Evolutionary conservation across 129 eudicot species (phyloP).

Genomic region (Chrysanthemum makinoi): DNA sequence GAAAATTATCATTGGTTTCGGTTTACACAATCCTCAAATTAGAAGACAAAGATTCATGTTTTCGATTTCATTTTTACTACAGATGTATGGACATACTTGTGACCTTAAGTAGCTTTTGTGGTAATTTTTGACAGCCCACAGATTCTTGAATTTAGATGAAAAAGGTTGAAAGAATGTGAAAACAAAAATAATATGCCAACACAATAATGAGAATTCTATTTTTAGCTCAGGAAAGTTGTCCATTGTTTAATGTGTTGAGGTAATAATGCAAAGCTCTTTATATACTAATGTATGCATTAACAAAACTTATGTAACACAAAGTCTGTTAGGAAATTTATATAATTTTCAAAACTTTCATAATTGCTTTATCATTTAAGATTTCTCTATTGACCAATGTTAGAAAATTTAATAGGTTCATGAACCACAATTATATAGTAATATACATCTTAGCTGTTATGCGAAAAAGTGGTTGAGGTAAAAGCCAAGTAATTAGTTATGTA

Average conservation of each 20-base stretch:
- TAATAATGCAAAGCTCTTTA: not conserved
- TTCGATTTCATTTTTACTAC: not conserved
- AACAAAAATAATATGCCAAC: not conserved
- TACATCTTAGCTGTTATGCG: not conserved
- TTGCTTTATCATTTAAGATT: not conserved
- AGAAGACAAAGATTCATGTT: not conserved
- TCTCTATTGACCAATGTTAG: not conserved
- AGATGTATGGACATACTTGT: conserved; percentile 13
- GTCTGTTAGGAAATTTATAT: not conserved
- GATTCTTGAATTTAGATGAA: not conserved
- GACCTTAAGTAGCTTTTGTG: not conserved
- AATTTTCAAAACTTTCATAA: not conserved
- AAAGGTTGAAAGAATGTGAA: not conserved
- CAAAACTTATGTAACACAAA: not conserved
- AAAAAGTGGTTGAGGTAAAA: conserved; percentile 5
- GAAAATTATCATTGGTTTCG: not conserved
- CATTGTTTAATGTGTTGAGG: not conserved
- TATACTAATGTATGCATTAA: too few relatives aligned
- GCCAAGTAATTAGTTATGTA: not conserved
- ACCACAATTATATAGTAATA: not conserved
- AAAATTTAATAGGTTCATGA: not conserved
- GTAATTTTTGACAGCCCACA: not conserved
- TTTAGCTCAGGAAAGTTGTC: not conserved
- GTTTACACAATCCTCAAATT: not conserved
- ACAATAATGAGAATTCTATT: not conserved